Evolutionary conservation across 805 yeast species (phyloP).

Genomic region (Schwanniomyces pseudopolymorphus): DNA sequence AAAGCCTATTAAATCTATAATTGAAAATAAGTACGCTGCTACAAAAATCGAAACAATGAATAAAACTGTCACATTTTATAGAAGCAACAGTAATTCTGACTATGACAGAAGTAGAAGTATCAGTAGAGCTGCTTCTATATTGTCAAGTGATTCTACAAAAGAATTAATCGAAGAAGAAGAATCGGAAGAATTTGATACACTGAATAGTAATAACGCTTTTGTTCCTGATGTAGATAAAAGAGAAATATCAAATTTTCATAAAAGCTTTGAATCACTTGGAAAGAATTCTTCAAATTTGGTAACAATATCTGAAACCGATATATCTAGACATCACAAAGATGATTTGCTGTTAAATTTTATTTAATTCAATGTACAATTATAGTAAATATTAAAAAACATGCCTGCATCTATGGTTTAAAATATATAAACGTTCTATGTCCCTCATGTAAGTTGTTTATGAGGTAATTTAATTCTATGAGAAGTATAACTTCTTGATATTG

Average conservation of each 20-base stretch:
- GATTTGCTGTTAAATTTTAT: neutral
- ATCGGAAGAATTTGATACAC: neutral
- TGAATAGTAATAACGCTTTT: neutral
- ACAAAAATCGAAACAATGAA: constrained; percentile 37
- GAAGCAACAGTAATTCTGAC: constrained; percentile 20
- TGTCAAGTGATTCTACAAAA: constrained; percentile 27
- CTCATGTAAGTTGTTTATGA: too few species aligned
- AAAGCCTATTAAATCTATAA: constrained; percentile 29
- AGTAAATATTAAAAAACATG: neutral
- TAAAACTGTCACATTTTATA: constrained; percentile 44
- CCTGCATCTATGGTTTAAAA: neutral
- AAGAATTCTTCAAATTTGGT: constrained; percentile 12
- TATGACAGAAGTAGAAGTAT: constrained; percentile 15
- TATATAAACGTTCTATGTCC: too few species aligned
- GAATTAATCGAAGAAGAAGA: constrained; percentile 22
- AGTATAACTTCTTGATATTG: constrained; percentile 11
- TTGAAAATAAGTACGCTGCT: constrained; percentile 20
- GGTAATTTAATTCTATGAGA: constrained; percentile 21
- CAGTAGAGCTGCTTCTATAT: constrained; percentile 28
- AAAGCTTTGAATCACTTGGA: constrained; percentile 11
- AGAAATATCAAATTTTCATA: neutral
- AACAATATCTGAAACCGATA: constrained; percentile 21
- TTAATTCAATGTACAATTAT: neutral
- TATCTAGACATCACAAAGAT: neutral
- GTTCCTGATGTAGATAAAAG: neutral